These are phyloP conservation scores for Populus hybrid DNA, from an alignment of 441 rosid species.

Conservation along the genomic window DNA sequence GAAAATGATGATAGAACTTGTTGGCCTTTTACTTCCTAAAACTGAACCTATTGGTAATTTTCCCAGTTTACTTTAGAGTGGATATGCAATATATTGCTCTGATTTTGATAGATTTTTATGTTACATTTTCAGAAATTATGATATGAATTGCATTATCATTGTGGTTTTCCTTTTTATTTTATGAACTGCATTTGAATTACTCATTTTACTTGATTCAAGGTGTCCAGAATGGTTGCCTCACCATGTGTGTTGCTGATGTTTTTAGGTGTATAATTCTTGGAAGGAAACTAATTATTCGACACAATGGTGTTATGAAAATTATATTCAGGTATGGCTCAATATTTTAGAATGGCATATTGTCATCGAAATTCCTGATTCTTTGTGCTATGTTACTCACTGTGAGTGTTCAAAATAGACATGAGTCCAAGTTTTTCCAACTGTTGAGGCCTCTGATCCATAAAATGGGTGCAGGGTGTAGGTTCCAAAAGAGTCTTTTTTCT, in stretches of 20 bases:
- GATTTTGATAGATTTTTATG: neutral
- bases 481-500: neutral
- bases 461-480: neutral
- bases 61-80: neutral
- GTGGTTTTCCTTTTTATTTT: neutral
- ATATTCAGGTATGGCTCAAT: slow-evolving; percentile 66
- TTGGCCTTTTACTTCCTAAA: neutral
- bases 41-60: neutral
- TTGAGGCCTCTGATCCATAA: neutral
- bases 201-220: neutral
- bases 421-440: neutral
- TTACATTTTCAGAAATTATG: neutral
- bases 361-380: neutral
- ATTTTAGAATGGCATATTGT: neutral
- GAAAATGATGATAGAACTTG: too few relatives aligned
- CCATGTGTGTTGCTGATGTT: slow-evolving; percentile 6
- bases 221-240: neutral
- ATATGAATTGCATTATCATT: neutral
- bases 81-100: neutral
- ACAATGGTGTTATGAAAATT: slow-evolving; percentile 98
- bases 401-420: neutral
- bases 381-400: neutral
- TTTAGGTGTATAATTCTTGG: slow-evolving; percentile 92
- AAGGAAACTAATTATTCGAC: slow-evolving; percentile 94
- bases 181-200: neutral